Percentiles rank a stretch among this genome's conserved stretches.
phyloP scores from a whole-genome alignment of 2,329 filamentous ascomycete species.

The Sphaceloma murrayae region DNA sequence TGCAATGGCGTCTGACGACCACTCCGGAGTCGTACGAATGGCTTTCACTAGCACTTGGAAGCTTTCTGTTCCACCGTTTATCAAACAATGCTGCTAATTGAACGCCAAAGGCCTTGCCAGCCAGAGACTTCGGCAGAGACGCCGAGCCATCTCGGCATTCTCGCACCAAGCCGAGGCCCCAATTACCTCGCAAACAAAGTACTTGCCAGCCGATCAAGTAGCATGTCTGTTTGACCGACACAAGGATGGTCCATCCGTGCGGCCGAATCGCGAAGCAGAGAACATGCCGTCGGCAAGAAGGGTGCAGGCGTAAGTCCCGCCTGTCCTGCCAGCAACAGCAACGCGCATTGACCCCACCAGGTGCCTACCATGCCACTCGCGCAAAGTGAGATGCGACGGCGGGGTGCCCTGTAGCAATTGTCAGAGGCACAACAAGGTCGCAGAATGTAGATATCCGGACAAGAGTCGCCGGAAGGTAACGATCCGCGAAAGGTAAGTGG shows the following conservation, averaged over 20 bases:
- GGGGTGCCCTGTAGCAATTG: slow-evolving; percentile 29
- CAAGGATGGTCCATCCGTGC: no score
- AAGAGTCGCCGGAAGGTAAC: slow-evolving; percentile 27
- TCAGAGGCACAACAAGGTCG: slow-evolving; percentile 18
- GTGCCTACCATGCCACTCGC: slow-evolving; percentile 17
- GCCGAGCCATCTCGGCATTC: not conserved
- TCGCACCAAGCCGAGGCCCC: no score
- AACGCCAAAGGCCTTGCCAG: not conserved
- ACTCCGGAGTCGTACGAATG: no score
- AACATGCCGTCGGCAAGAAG: slow-evolving; percentile 1
- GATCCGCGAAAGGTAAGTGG: slow-evolving; percentile 24
- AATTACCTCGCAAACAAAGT: no score
- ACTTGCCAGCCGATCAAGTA: no score
- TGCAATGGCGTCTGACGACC: no score
- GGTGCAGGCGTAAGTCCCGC: not conserved
- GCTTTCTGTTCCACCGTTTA: no score
- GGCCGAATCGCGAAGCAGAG: no score
- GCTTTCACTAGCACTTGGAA: no score
- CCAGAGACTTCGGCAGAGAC: not conserved
- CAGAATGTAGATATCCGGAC: slow-evolving; percentile 25
- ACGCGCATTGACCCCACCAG: slow-evolving; percentile 1
- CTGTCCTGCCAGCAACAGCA: no score
- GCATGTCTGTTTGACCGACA: no score
- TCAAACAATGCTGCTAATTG: no score
- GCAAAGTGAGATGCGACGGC: slow-evolving; percentile 31